phyloP scores from a whole-genome alignment of 192 early-diverging fungal genomes.

The Coemansia pectinata region DNA sequence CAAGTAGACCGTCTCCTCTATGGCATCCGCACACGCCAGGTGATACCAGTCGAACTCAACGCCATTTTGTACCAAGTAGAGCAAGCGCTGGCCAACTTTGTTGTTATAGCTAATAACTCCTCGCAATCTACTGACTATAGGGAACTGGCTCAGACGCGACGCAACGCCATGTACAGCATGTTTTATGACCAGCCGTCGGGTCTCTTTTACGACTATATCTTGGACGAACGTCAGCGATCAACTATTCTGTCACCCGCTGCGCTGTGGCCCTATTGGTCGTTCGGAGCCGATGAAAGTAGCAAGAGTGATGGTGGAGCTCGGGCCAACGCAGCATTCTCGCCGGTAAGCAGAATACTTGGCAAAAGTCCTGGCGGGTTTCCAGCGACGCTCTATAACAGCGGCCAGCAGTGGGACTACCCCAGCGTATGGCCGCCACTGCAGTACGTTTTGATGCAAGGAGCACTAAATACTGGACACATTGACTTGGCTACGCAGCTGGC shows the following conservation, averaged over 20 bases:
- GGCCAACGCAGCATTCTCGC: constrained; percentile 46
- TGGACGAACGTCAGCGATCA: constrained; percentile 35
- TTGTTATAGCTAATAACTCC: background rate
- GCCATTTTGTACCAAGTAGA: constrained; percentile 61
- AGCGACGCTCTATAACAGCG: constrained; percentile 58
- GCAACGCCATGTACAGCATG: constrained; percentile 55
- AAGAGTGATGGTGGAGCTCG: constrained; percentile 1
- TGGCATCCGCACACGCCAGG: constrained; percentile 56
- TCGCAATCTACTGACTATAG: constrained; percentile 7
- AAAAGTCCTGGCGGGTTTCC: constrained; percentile 64
- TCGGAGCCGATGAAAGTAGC: constrained; percentile 20
- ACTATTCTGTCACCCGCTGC: constrained; percentile 52
- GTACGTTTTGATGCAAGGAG: constrained; percentile 58
- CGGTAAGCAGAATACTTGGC: constrained; percentile 26
- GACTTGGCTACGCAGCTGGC: constrained; percentile 42
- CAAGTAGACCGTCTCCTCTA: constrained; percentile 43
- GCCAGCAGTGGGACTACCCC: constrained; percentile 76
- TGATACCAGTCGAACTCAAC: constrained; percentile 74
- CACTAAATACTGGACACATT: constrained; percentile 23
- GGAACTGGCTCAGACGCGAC: constrained; percentile 34
- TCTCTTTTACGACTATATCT: constrained; percentile 61
- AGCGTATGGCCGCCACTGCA: constrained; percentile 70
- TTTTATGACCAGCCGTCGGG: constrained; percentile 55
- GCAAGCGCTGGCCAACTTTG: constrained; percentile 16
- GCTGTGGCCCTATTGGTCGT: constrained; percentile 68